These are phyloP conservation scores for Malus sylvestris DNA, from an alignment of 306 rosid genomes.

Conservation along the genomic window DNA sequence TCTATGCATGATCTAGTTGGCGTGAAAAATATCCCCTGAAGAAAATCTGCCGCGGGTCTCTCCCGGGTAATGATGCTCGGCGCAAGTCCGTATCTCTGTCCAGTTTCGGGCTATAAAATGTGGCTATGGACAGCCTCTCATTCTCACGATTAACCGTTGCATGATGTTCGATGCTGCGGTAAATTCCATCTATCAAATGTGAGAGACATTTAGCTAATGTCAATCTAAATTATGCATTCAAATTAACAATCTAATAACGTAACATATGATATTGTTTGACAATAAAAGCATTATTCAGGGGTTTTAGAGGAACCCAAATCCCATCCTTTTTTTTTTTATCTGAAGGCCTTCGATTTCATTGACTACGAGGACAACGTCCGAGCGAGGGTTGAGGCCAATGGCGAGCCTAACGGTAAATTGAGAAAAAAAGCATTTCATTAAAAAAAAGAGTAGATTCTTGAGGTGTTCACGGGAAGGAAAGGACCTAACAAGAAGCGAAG, in stretches of 20 bases:
- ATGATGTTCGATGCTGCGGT: constrained; percentile 35
- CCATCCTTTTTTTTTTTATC: constrained; percentile 23
- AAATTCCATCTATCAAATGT: constrained; percentile 22
- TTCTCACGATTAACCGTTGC: constrained; percentile 32
- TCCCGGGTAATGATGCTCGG: constrained; percentile 28
- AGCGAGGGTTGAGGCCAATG: constrained; percentile 27
- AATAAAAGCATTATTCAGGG: constrained; percentile 21
- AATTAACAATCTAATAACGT: neutral
- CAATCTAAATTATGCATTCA: too few relatives aligned
- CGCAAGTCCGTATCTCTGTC: constrained; percentile 40
- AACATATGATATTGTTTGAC: constrained; percentile 5
- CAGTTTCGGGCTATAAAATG: constrained; percentile 33
- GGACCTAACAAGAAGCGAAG: too few relatives aligned
- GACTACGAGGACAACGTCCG: constrained; percentile 22
- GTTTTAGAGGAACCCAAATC: constrained; percentile 26
- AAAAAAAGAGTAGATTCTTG: too few relatives aligned
- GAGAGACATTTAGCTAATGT: neutral
- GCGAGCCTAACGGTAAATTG: neutral
- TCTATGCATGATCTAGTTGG: constrained; percentile 31
- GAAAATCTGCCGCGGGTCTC: constrained; percentile 33
- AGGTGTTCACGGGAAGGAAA: neutral
- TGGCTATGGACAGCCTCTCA: constrained; percentile 43
- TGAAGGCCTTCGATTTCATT: constrained; percentile 35
- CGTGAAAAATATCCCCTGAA: constrained; percentile 19
- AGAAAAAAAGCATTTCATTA: too few relatives aligned